These are phyloP conservation scores for Panicum virgatum DNA, from an alignment of 202 grass and related monocot genomes.

Conservation along the genomic window DNA sequence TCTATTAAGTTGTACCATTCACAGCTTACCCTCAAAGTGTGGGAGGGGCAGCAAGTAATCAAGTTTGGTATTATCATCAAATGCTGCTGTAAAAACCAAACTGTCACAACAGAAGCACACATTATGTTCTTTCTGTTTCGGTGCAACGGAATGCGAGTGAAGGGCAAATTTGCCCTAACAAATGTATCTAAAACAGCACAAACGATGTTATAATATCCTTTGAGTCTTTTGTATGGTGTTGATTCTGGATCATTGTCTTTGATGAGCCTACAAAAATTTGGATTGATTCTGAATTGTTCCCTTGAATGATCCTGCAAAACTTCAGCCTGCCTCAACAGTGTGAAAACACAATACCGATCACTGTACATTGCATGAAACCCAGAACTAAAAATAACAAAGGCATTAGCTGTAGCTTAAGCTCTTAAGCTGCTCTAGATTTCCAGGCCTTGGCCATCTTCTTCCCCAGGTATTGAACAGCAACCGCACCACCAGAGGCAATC, in stretches of 20 bases:
- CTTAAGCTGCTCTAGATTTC: constrained; percentile 57
- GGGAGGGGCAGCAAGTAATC: background rate
- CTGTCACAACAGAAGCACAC: background rate
- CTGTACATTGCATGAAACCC: background rate
- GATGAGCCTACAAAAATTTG: background rate
- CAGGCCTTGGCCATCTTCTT: constrained; percentile 85
- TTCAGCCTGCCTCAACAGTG: background rate
- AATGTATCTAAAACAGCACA: background rate
- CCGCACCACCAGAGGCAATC: constrained; percentile 63
- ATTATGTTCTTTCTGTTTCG: too few species aligned
- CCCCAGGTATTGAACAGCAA: constrained; percentile 64
- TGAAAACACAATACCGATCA: background rate
- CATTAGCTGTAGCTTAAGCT: background rate
- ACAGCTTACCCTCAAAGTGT: background rate
- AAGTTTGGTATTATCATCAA: background rate
- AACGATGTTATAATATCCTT: background rate
- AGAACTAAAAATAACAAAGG: background rate
- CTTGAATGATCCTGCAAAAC: background rate
- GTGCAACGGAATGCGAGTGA: background rate
- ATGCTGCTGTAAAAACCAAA: background rate
- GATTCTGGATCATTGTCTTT: background rate
- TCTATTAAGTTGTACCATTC: too few species aligned
- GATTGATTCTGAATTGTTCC: background rate
- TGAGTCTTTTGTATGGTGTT: background rate
- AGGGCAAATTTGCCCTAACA: background rate